Conservation (phyloP, 1,139 yeast species). For the Candida glucosophila region DNA sequence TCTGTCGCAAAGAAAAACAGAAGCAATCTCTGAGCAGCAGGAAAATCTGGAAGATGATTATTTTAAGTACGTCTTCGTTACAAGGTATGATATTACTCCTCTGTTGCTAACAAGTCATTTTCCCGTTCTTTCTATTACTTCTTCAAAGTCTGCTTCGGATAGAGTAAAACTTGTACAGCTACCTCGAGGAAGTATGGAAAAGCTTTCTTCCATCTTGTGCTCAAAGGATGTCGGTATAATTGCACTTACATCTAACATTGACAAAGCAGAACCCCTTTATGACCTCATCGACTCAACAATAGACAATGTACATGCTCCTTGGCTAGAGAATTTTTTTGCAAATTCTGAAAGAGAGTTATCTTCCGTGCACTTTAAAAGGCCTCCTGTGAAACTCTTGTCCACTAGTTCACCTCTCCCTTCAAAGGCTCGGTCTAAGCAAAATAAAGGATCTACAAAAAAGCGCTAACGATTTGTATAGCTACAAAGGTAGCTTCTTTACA, state of each 20-base stretch:
- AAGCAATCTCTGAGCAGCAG: background rate
- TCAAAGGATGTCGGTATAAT: conserved; percentile 19
- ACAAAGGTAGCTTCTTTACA: too few species aligned
- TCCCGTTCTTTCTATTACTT: conserved; percentile 42
- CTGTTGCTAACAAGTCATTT: conserved; percentile 40
- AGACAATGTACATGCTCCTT: conserved; percentile 34
- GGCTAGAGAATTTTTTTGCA: conserved; percentile 34
- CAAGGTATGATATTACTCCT: conserved; percentile 46
- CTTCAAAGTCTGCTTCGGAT: conserved; percentile 20
- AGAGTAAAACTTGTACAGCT: conserved; percentile 45
- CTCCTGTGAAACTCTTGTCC: conserved; percentile 28
- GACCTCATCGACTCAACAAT: conserved; percentile 23
- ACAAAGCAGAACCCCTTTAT: conserved; percentile 21
- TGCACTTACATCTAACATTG: conserved; percentile 16
- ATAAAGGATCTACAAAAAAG: too few species aligned
- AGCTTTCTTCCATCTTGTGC: conserved; percentile 25
- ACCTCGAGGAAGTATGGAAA: conserved; percentile 37
- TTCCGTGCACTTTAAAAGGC: conserved; percentile 14
- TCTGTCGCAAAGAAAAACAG: conserved; percentile 7
- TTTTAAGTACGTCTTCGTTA: conserved; percentile 41
- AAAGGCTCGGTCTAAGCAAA: conserved; percentile 15
- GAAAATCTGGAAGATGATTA: conserved; percentile 4
- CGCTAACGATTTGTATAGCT: too few species aligned
- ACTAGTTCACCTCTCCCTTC: conserved; percentile 33
- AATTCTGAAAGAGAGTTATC: conserved; percentile 6